Evolutionary conservation across 371 early-diverging fungal genomes (phyloP).

Genomic region (Lichtheimia corymbifera): DNA sequence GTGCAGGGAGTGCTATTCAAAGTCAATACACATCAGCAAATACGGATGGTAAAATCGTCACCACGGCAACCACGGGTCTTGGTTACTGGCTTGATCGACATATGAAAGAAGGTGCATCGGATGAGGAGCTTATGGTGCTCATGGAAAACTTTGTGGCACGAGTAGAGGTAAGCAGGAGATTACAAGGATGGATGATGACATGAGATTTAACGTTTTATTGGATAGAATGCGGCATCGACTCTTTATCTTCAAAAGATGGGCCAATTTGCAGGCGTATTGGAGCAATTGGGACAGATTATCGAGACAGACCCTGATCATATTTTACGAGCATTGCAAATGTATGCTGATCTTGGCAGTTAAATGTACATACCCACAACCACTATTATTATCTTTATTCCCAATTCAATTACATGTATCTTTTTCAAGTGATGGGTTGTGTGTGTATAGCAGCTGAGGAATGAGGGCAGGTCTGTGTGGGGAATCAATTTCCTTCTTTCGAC

Average conservation of each 20-base stretch:
- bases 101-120: slow-evolving; percentile 42
- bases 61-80: slow-evolving; percentile 26
- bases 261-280: slow-evolving; percentile 46
- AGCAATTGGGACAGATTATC: slow-evolving; percentile 49
- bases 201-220: slow-evolving; percentile 2
- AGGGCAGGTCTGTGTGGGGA: no score
- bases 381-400: no score
- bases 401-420: no score
- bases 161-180: slow-evolving; percentile 47
- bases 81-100: slow-evolving; percentile 20
- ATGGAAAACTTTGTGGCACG: slow-evolving; percentile 63
- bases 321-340: slow-evolving; percentile 57
- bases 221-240: slow-evolving; percentile 53
- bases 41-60: slow-evolving; percentile 2
- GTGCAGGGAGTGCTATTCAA: slow-evolving; percentile 30
- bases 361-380: neutral
- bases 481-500: no score
- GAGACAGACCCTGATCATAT: slow-evolving; percentile 52
- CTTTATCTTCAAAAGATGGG: slow-evolving; percentile 52
- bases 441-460: no score
- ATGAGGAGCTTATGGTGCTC: slow-evolving; percentile 56
- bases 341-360: slow-evolving; percentile 17
- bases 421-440: no score
- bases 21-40: slow-evolving; percentile 15
- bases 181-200: no score